Base-by-base conservation (phyloP, 306 rosid genomes). In the Cyclanthera cordifolia region DNA sequence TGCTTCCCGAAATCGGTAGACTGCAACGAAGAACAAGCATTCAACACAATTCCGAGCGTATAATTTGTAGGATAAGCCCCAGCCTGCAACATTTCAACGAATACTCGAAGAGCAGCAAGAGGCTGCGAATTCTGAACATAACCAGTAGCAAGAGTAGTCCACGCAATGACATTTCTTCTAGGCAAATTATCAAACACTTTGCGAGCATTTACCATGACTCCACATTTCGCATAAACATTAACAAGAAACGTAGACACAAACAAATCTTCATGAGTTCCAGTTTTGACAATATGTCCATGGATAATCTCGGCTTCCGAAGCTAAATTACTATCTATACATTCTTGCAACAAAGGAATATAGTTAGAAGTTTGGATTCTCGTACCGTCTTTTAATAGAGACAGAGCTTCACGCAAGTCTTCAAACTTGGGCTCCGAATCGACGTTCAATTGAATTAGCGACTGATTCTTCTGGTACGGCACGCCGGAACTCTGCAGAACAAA, bases 71-170 rank as follows among this genome's bases (percentile, higher is more conserved):
- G 98, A 79, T 76, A 85, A 69, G 82, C 80, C 47, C 93, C 93
- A 27, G 81, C 75, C 54, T 81, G 57, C 76, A 93, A 79, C 96
- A 93, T 85, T 66, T 89, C 86, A 15, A 48, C 70, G 73, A 93
- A 93, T n/a, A 80, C 81, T 39, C 46, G 76, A 67, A 84, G 49
- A 17, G 87, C 85, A 51, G 66, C 67, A 53, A 77, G 74, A 34
- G 96, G 98, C 81, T 43, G 78, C 3, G 70, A 75, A 60, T 78
- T 84, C 74, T 82, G 83, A 71, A 79, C 89, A 56, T 85, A 89
- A 48, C 96, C 94, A 2, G 48, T 77, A 85, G 86, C 83, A 74
- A 93, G 78, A 8, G 84, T 80, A 15, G 89, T 93, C 98, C 98
- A 93, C 0, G 86, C 74, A 58, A 80, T 72, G 39, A 76, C 85